Base-by-base conservation (phyloP, 805 yeast genomes). In the Saccharomyces paradoxus region DNA sequence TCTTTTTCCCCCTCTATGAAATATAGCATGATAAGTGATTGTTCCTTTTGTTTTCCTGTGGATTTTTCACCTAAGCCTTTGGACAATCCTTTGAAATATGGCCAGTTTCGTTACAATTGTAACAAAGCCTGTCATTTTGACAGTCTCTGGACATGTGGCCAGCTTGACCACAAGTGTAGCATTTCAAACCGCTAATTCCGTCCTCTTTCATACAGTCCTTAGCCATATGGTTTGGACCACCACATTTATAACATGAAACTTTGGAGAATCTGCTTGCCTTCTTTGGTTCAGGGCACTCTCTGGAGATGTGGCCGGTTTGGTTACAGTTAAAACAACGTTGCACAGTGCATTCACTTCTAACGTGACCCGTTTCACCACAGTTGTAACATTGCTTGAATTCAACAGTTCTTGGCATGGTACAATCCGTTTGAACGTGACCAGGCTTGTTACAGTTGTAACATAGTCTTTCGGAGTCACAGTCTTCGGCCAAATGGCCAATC, bases 371-470 rank as follows among this genome's bases (percentile, higher is more conserved):
- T 71, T 86, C 87, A 66, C 94, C 94, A 76, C 97, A 90, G 73
- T 86, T 86, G 84, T 87, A 90, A 74, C 97, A 90, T 73, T 90
- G 90, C 74, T 90, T 90, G 71, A 82, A 82, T 63, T 83, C 82
- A 62, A 87, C 81, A 73, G 89, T 90, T 74, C 85, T 87, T 69
- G 96, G 96, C 68, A 84, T 83, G 48, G 94, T 86, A 74, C 97
- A 90, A 60, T 87, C 95, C 63, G 82, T 80, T 53, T 94, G 87
- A 73, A 88, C 91, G 73, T 89, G 96, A 60, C 94, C 94, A 57
- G 95, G 86, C 72, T 85, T 80, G 70, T 85, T 87, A 75, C 96
- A 89, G 83, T 89, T 89, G 86, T 89, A 89, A 76, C 96, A 89
- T 69, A 89, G 78, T 77, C 91, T 84, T 72, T 86, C 91, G 57